Percentiles rank a stretch among this genome's conserved stretches.
Evolutionary conservation across 176 grass and related monocot genomes (phyloP).

Genomic region (Avena insularis): DNA sequence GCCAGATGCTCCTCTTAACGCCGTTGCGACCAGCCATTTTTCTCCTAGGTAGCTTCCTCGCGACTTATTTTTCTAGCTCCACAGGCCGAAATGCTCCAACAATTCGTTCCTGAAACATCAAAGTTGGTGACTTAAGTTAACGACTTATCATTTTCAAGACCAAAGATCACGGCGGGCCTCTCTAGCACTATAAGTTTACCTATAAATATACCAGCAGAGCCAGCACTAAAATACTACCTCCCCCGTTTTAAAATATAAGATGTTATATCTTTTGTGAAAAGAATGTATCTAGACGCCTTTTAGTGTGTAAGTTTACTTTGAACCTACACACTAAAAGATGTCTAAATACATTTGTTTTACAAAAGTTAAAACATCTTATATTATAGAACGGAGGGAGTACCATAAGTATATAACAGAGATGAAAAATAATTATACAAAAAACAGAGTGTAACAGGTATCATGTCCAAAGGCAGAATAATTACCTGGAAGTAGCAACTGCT

Average conservation of each 20-base stretch:
- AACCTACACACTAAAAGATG: too few species aligned
- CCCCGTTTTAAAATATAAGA: too few species aligned
- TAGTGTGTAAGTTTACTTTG: too few species aligned
- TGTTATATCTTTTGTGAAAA: too few species aligned
- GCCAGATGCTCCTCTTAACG: constrained; percentile 6
- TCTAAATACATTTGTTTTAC: too few species aligned
- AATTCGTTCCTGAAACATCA: neutral
- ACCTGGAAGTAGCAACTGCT: neutral
- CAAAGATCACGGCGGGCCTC: neutral
- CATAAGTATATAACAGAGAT: too few species aligned
- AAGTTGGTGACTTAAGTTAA: neutral
- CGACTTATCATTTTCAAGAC: neutral
- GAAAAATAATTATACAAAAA: neutral
- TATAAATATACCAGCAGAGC: neutral
- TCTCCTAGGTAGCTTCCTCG: neutral
- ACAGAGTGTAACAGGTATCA: neutral
- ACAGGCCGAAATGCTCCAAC: neutral
- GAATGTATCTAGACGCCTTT: too few species aligned
- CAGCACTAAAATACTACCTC: neutral
- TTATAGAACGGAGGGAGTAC: too few species aligned
- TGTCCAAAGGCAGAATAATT: neutral
- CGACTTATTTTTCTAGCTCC: neutral
- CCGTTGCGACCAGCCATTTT: neutral
- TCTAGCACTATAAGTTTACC: neutral
- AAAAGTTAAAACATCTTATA: too few species aligned